Percentiles rank a stretch among this genome's conserved stretches.
Evolutionary conservation across 1,284 basidiomycete genomes (phyloP).

Genomic region (Tilletia indica): DNA sequence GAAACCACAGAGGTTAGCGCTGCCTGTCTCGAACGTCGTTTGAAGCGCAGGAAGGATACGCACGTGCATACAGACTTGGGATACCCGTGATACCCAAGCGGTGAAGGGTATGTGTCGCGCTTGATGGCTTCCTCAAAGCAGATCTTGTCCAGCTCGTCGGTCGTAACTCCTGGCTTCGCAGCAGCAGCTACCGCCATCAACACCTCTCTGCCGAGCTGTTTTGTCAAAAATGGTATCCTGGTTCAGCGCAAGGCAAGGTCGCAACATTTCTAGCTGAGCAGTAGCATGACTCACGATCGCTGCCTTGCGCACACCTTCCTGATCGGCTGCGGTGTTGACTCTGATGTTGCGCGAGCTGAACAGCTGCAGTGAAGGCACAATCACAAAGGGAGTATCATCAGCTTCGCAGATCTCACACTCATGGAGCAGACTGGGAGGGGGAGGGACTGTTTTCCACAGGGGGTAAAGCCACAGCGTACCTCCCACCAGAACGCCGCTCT

Average conservation of each 20-base stretch:
- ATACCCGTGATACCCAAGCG: constrained; percentile 86
- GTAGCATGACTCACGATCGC: constrained; percentile 26
- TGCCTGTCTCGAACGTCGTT: neutral
- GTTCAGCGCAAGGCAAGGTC: neutral
- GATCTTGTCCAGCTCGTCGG: constrained; percentile 84
- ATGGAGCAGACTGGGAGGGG: neutral
- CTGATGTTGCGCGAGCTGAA: constrained; percentile 50
- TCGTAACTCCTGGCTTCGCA: constrained; percentile 85
- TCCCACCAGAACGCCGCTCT: constrained; percentile 25
- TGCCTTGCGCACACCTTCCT: constrained; percentile 48
- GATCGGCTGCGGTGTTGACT: constrained; percentile 43
- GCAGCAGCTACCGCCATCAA: constrained; percentile 83
- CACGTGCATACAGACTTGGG: constrained; percentile 92
- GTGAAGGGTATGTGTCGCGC: constrained; percentile 87
- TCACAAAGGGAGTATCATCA: no score
- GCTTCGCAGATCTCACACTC: no score
- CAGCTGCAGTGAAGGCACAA: constrained; percentile 25
- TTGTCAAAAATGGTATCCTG: constrained; percentile 29
- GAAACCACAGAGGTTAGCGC: neutral
- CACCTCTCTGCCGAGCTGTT: constrained; percentile 81
- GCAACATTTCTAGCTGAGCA: constrained; percentile 14
- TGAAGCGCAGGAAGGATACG: constrained; percentile 11
- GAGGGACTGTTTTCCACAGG: neutral
- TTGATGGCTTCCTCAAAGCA: constrained; percentile 93
- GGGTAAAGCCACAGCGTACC: constrained; percentile 20